Evolutionary conservation across 148 eudicot species (phyloP), one percentile per base, ranked within the genome.

Genomic region (Linanthus parryae): DNA sequence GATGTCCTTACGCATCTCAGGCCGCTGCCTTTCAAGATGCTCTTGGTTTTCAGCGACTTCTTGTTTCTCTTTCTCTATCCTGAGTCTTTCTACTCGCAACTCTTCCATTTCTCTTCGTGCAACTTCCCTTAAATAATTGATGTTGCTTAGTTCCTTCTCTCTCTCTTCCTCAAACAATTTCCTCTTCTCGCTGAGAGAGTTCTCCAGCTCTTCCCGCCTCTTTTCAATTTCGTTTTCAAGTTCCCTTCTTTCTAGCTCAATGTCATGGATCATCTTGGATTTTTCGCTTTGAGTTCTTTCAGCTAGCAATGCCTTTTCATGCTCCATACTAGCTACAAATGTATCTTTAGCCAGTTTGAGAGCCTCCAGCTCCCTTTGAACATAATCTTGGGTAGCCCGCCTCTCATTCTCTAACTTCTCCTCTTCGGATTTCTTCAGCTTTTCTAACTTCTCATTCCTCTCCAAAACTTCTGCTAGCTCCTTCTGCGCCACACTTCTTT

Each of bases 291-390:
- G 72, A 43, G 49, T 64, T 58, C 68, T 76, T 68, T 92, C 94
- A 52, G 77, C 68, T 60, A 88, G 30, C 14, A 74, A 50, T 4
- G 68, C 67, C 76, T 76, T 84, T 60, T 92, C 91, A 56, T 82
- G 83, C 63, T 87, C 90, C 96, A 84, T 77, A 41, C 54, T 71
- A 42, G 85, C 96, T 15, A 71, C 82, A 76, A 92, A 92, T 25
- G 90, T 64, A 21, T 79, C 96, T 51, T 76, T 84, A 37, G 75
- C 83, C 68, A 87, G 65, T 62, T 69, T 73, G 38, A 92, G 86
- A 56, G 83, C 73, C 73, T 92, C 90, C 56, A 73, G 37, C 57
- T 92, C 99, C 44, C 76, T 76, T 68, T 82, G 79, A 25, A 82
- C 71, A 54, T 84, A 81, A 57, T 61, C 72, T 53, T 72, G 61